phyloP scores from a whole-genome alignment of 192 early-diverging fungal species.

The Backusella circina region DNA sequence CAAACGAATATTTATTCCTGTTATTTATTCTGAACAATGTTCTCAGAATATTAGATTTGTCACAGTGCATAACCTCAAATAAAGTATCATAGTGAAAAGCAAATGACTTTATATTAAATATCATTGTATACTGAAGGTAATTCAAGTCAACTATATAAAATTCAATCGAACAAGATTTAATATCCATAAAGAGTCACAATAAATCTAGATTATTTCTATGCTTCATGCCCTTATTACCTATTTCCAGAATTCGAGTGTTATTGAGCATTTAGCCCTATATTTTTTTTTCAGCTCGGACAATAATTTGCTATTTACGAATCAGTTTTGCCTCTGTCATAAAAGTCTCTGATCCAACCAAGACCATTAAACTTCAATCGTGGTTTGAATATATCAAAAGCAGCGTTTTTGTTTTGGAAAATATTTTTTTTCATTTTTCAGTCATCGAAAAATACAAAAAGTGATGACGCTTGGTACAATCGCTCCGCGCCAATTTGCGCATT shows the following conservation, averaged over 20 bases:
- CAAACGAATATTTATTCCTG: background rate
- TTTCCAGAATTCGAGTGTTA: too few relatives aligned
- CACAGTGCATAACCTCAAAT: background rate
- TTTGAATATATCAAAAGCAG: background rate
- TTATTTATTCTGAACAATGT: background rate
- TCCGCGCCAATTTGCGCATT: too few relatives aligned
- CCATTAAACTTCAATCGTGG: background rate
- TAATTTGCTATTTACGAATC: too few relatives aligned
- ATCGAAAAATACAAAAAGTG: background rate
- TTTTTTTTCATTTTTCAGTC: background rate
- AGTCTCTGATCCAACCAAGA: background rate
- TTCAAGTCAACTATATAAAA: too few relatives aligned
- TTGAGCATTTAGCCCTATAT: background rate
- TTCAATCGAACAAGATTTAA: too few relatives aligned
- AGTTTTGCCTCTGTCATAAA: background rate
- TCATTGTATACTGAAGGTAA: too few relatives aligned
- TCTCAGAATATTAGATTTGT: background rate
- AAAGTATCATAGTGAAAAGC: too few relatives aligned
- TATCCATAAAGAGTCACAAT: too few relatives aligned
- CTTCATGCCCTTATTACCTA: too few relatives aligned
- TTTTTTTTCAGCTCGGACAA: background rate
- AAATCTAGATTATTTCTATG: too few relatives aligned
- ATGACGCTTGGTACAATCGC: background rate
- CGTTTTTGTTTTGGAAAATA: background rate
- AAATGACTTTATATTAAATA: too few relatives aligned